A percentile compares a stretch with the other conserved stretches of the same genome.
Conservation (phyloP, 2,329 filamentous ascomycete species). For the Ceratocystis variospora region DNA sequence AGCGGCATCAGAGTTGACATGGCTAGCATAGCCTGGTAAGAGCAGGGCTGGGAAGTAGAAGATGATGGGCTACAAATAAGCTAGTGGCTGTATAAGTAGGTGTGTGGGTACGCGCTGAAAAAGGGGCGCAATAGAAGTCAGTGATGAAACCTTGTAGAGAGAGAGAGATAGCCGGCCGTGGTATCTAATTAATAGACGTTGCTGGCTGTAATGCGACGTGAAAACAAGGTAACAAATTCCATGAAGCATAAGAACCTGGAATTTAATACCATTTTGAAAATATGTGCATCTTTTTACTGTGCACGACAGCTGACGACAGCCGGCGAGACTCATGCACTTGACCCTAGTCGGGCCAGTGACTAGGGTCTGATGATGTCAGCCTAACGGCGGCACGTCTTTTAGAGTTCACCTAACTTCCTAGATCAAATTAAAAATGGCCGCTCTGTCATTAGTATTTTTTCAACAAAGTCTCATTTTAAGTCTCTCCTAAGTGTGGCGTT, state of each 20-base stretch:
- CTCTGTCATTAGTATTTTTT: no score
- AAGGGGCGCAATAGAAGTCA: no score
- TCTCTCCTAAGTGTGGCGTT: neutral
- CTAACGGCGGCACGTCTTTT: neutral
- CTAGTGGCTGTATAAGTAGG: no score
- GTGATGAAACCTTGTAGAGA: neutral
- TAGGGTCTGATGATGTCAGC: neutral
- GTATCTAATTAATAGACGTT: neutral
- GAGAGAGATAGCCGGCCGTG: neutral
- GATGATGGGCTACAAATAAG: no score
- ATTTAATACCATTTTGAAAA: neutral
- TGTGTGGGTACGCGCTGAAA: no score
- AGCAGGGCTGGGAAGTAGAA: neutral
- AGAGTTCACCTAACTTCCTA: no score
- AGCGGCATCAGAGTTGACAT: slow-evolving; percentile 43
- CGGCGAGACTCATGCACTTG: neutral
- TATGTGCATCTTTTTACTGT: neutral
- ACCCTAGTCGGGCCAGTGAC: neutral
- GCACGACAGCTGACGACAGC: neutral
- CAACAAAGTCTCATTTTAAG: neutral
- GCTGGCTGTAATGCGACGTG: neutral
- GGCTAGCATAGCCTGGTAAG: slow-evolving; percentile 30
- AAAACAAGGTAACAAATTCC: slow-evolving; percentile 12
- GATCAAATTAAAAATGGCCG: no score
- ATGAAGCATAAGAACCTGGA: neutral